These are phyloP conservation scores for Lactarius quietus DNA, from an alignment of 768 basidiomycete genomes.

Conservation along the genomic window DNA sequence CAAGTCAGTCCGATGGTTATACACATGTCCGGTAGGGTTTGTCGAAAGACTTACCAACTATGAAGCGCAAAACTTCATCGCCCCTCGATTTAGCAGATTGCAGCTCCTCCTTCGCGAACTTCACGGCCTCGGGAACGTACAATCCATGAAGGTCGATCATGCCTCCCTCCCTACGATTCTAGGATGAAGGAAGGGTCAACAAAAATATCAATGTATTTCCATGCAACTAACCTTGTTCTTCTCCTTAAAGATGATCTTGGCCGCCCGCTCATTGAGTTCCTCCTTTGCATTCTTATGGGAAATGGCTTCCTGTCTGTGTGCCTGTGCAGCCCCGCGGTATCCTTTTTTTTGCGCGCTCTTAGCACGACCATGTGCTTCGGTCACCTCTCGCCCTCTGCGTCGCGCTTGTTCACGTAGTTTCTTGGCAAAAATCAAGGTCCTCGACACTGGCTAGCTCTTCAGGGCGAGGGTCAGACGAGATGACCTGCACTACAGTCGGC, in stretches of 20 bases:
- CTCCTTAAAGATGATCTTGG: conserved; percentile 4
- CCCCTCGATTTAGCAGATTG: neutral
- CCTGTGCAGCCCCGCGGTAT: neutral
- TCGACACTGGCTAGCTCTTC: neutral
- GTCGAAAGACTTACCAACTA: conserved; percentile 12
- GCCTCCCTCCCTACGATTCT: conserved; percentile 3
- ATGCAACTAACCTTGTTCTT: conserved; percentile 16
- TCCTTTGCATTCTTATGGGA: neutral
- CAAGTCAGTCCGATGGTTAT: neutral
- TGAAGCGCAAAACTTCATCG: conserved; percentile 1
- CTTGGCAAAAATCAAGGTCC: neutral
- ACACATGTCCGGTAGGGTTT: too few relatives aligned
- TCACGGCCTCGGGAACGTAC: conserved; percentile 2
- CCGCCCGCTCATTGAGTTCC: conserved; percentile 1
- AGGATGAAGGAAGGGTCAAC: neutral
- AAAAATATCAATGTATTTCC: neutral
- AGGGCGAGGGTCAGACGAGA: neutral
- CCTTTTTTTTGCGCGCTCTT: conserved; percentile 2
- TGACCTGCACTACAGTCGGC: too few relatives aligned
- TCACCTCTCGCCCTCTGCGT: neutral
- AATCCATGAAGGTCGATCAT: conserved; percentile 16
- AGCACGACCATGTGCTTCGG: neutral
- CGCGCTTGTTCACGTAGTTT: conserved; percentile 7
- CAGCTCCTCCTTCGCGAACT: conserved; percentile 4
- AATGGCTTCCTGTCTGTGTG: neutral